These are phyloP conservation scores for Chalara sp. DNA, from an alignment of 2,329 filamentous ascomycete species.

Conservation along the genomic window DNA sequence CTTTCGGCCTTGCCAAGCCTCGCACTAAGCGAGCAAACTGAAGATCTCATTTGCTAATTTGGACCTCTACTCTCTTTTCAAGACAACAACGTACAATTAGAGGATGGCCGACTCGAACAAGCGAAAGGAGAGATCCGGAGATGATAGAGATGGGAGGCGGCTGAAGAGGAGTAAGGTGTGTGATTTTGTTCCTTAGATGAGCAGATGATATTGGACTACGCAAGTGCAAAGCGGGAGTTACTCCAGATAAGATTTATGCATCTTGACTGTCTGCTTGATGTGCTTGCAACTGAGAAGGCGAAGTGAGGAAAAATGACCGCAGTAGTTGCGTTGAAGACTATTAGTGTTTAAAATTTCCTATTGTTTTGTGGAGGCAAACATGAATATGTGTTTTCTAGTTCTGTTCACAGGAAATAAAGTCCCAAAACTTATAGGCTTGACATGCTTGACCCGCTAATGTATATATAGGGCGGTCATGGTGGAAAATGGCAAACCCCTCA, in stretches of 20 bases:
- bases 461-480: constrained; percentile 36
- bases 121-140: constrained; percentile 14
- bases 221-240: too few relatives aligned
- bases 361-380: background rate
- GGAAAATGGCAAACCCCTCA: constrained; percentile 58
- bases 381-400: background rate
- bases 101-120: constrained; percentile 21
- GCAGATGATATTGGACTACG: background rate
- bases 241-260: too few relatives aligned
- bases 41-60: too few relatives aligned
- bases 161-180: constrained; percentile 23
- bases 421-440: background rate
- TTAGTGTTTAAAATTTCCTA: background rate
- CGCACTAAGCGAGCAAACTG: too few relatives aligned
- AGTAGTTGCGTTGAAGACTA: too few relatives aligned
- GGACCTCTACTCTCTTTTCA: background rate
- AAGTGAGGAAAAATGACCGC: too few relatives aligned
- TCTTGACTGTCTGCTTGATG: too few relatives aligned
- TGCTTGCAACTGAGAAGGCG: too few relatives aligned
- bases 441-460: background rate
- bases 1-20: too few relatives aligned
- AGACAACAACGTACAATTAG: background rate
- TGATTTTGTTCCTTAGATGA: background rate
- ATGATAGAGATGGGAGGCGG: constrained; percentile 11
- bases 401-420: background rate